Conservation (phyloP, 495 filamentous ascomycete species). For the Parathielavia appendiculata region DNA sequence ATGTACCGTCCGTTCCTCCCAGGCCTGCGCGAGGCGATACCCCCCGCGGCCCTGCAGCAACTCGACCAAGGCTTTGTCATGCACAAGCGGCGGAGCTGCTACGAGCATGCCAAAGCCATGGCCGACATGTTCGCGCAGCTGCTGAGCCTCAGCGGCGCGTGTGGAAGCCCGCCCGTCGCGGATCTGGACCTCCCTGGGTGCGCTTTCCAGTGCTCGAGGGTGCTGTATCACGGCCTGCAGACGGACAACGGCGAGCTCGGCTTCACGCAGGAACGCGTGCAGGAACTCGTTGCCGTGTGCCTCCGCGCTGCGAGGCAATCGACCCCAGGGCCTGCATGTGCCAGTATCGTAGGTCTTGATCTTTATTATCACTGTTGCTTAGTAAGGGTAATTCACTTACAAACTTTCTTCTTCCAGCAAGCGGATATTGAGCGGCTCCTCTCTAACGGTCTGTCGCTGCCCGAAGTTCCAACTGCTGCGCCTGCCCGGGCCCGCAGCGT, state of each 20-base stretch:
- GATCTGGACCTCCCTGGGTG: conserved; percentile 47
- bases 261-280: conserved; percentile 28
- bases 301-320: conserved; percentile 26
- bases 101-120: conserved; percentile 46
- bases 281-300: conserved; percentile 29
- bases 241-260: conserved; percentile 20
- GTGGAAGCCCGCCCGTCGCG: conserved; percentile 36
- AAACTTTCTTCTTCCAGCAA: conserved; percentile 27
- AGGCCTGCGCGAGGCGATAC: conserved; percentile 41
- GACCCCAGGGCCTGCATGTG: conserved; percentile 32
- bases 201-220: conserved; percentile 44
- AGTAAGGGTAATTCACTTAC: conserved; percentile 12
- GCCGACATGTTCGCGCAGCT: conserved; percentile 44
- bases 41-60: conserved; percentile 32
- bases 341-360: conserved; percentile 37
- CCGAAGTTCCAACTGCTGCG: conserved; percentile 6
- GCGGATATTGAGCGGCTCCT: conserved; percentile 44
- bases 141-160: conserved; percentile 33
- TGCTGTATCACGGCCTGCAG: conserved; percentile 37
- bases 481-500: conserved; percentile 11
- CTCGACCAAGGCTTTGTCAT: conserved; percentile 39
- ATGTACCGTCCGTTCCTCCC: conserved; percentile 44
- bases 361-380: neutral
- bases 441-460: conserved; percentile 29
- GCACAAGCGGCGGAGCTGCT: conserved; percentile 37